phyloP scores from a whole-genome alignment of 2,329 filamentous ascomycete genomes.

The Penicillium sp. region DNA sequence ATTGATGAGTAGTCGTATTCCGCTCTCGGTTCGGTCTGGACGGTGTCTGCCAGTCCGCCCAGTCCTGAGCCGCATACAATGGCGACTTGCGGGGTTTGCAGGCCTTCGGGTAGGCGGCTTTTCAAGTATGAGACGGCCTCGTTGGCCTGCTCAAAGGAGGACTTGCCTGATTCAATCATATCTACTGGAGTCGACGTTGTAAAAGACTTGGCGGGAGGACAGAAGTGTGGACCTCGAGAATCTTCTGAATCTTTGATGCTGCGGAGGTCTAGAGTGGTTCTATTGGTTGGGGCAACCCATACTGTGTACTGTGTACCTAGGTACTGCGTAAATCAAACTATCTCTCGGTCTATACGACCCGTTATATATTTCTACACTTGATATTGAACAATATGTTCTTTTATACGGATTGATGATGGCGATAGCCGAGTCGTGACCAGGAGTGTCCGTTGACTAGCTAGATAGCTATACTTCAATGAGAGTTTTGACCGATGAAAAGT shows the following conservation, averaged over 20 bases:
- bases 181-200: not conserved
- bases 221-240: constrained; percentile 7
- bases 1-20: constrained; percentile 56
- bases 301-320: too few relatives aligned
- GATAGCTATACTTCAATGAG: too few relatives aligned
- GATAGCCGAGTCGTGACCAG: too few relatives aligned
- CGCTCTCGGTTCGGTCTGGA: constrained; percentile 47
- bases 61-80: constrained; percentile 63
- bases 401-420: too few relatives aligned
- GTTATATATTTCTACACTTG: not conserved
- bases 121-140: constrained; percentile 51
- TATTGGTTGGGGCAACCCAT: constrained; percentile 6
- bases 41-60: constrained; percentile 55
- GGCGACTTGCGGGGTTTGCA: constrained; percentile 54
- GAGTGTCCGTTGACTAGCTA: too few relatives aligned
- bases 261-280: constrained; percentile 9
- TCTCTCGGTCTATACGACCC: not conserved
- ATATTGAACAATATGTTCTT: too few relatives aligned
- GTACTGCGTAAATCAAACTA: not conserved
- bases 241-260: constrained; percentile 12
- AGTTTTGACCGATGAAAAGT: too few relatives aligned
- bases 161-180: constrained; percentile 15
- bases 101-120: constrained; percentile 44
- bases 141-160: constrained; percentile 29
- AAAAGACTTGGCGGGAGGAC: not conserved